Percentiles rank a stretch among this genome's conserved stretches.
Evolutionary conservation across 257 asterid genomes (phyloP).

Genomic region (Petunia axillaris): DNA sequence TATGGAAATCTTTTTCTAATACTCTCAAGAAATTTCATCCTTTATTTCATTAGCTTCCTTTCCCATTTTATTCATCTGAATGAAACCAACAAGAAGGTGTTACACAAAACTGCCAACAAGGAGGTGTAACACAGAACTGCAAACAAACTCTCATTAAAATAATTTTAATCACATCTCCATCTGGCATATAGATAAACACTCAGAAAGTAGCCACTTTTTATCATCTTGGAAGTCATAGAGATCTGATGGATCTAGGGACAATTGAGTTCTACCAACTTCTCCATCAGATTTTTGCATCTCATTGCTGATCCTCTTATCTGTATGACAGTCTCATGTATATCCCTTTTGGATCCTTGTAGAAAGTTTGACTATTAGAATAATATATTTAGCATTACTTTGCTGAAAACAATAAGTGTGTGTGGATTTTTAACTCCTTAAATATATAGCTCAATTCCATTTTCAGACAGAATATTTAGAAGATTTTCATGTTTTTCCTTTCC

Average conservation of each 20-base stretch:
- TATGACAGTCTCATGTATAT: too few relatives aligned
- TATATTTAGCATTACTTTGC: not conserved
- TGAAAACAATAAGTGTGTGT: not conserved
- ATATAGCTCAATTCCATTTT: not conserved
- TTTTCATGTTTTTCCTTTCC: not conserved
- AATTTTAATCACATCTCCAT: not conserved
- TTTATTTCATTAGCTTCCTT: too few relatives aligned
- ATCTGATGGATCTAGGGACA: not conserved
- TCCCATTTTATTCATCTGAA: too few relatives aligned
- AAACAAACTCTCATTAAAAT: not conserved
- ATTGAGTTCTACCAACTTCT: slow-evolving; percentile 5
- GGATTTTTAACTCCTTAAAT: not conserved
- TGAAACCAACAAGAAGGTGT: too few relatives aligned
- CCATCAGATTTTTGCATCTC: too few relatives aligned
- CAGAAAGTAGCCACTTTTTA: slow-evolving; percentile 2
- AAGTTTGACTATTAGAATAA: not conserved
- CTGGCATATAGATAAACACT: slow-evolving; percentile 7
- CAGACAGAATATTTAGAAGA: not conserved
- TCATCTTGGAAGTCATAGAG: slow-evolving; percentile 1
- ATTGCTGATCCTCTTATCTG: too few relatives aligned
- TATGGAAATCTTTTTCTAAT: too few relatives aligned
- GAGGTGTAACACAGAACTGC: too few relatives aligned
- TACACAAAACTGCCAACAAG: too few relatives aligned
- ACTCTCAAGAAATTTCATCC: too few relatives aligned
- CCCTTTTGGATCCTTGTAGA: not conserved